Base-by-base conservation (phyloP, 2,329 filamentous ascomycete species). In the Neofusicoccum umdonicola region DNA sequence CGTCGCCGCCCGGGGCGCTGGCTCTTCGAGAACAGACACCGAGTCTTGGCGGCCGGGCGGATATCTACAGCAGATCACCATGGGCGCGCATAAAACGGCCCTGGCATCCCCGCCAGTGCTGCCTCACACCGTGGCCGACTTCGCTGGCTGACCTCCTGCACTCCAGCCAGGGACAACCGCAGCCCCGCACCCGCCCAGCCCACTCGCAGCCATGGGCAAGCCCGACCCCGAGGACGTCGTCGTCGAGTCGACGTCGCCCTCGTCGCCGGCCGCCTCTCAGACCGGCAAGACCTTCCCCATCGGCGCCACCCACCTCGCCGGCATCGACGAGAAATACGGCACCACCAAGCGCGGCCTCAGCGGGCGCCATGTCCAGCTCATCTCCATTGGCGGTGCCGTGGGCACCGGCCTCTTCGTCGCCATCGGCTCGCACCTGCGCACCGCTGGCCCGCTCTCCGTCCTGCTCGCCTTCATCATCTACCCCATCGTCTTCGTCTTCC, bases 381-480 rank as follows among this genome's bases (percentile, higher is more conserved):
- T 65, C 37, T 52, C 54, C 5, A 61, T 65, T 22, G 63, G 63
- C 19, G 63, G 63, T 4, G 41, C 63, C 1, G 39, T 65, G 4
- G 63, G 63, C 13, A 65, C 63, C 11, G 58, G 54, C 12, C 47
- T 65, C 27, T 65, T 65, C 42, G 63, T 65, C 12, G 54, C 42
- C 15, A 62, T 65, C 17, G 63, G 63, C 39, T 44, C 42, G 9
- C 39, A 45, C 35, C 39, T 58, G 41, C 41, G 56, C 41, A 45
- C n/a, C 12, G 61, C 47, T 4, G 79, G 80, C n/a, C 68, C 68
- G 8, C 39, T 67, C 9, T 63, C 51, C 31, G 44, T 67, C 9
- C 56, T 70, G 9, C 62, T 69, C 31, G 65, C 63, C 2, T 68
- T 68, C 58, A 42, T 66, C 37, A 68, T 72, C n/a, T 72, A 66